Percentiles rank a stretch among this genome's conserved stretches.
phyloP scores from a whole-genome alignment of 1,284 basidiomycete species.

The Naganishia liquefaciens region DNA sequence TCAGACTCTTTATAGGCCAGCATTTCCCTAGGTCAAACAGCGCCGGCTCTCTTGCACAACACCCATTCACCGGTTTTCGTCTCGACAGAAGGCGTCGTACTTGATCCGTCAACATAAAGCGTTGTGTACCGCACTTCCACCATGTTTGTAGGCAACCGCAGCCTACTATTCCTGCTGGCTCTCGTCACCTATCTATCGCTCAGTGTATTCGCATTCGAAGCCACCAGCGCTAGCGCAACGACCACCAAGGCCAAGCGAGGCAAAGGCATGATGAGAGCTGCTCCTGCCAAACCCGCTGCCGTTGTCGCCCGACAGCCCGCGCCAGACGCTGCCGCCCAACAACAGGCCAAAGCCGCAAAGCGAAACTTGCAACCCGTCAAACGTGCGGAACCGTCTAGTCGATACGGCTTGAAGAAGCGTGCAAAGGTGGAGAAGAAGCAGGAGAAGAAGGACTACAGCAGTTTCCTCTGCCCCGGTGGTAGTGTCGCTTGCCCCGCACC shows the following conservation, averaged over 20 bases:
- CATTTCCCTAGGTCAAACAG: too few relatives aligned
- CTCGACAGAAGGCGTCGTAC: too few relatives aligned
- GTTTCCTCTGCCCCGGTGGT: conserved; percentile 53
- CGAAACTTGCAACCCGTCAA: conserved; percentile 23
- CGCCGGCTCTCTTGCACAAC: too few relatives aligned
- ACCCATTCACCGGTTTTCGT: too few relatives aligned
- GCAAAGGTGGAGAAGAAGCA: conserved; percentile 40
- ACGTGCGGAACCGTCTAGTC: conserved; percentile 23
- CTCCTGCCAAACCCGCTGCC: conserved; percentile 27
- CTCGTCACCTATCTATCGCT: conserved; percentile 11
- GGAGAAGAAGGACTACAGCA: conserved; percentile 53
- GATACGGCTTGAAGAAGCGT: conserved; percentile 27
- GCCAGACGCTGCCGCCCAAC: conserved; percentile 13
- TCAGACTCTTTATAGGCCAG: too few relatives aligned
- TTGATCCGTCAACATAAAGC: too few relatives aligned
- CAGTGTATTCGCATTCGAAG: conserved; percentile 8
- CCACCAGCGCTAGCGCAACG: background rate
- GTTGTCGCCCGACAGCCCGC: conserved; percentile 7
- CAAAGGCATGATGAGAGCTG: conserved; percentile 13
- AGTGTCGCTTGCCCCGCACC: conserved; percentile 50
- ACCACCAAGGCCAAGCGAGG: conserved; percentile 19
- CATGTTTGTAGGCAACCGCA: conserved; percentile 6
- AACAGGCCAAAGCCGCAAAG: conserved; percentile 25
- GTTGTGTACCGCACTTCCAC: background rate
- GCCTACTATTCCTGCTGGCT: conserved; percentile 1